These are phyloP conservation scores for rapeseed (Brassica napus) DNA, from an alignment of 345 rosid species.

Conservation along the genomic window DNA sequence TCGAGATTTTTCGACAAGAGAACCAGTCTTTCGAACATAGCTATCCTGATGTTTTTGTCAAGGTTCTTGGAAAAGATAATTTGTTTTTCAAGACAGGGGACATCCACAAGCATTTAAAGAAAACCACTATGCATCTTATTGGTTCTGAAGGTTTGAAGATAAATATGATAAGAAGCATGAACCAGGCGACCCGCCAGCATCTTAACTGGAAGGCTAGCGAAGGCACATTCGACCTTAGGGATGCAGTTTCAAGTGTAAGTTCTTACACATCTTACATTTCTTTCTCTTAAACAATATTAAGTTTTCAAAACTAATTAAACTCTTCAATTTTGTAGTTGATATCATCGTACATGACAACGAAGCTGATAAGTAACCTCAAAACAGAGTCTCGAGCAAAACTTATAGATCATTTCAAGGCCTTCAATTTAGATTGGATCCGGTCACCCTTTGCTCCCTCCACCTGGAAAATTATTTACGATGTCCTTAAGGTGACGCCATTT, in stretches of 20 bases:
- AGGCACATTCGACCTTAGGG: conserved; percentile 8
- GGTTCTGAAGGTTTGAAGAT: conserved; percentile 38
- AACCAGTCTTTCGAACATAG: background rate
- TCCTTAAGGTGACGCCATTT: conserved; percentile 13
- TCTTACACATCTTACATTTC: background rate
- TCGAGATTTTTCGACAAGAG: conserved; percentile 14
- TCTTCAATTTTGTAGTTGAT: background rate
- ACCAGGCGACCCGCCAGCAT: conserved; percentile 18
- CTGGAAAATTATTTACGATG: conserved; percentile 13
- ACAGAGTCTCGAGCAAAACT: background rate
- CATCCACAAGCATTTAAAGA: conserved; percentile 39
- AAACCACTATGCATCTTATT: conserved; percentile 30
- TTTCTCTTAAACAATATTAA: background rate
- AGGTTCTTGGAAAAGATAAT: conserved; percentile 20
- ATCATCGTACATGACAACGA: background rate
- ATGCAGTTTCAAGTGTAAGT: conserved; percentile 1
- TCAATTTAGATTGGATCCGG: conserved; percentile 17
- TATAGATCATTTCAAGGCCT: background rate
- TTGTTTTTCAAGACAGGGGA: conserved; percentile 26
- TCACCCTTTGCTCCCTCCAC: conserved; percentile 29
- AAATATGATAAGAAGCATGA: conserved; percentile 29
- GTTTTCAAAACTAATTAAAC: background rate
- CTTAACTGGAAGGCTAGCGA: conserved; percentile 30
- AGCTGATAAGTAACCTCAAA: conserved; percentile 23
- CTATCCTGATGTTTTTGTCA: conserved; percentile 8